Base-by-base conservation (phyloP, 805 yeast species). In the Schwanniomyces sp. region DNA sequence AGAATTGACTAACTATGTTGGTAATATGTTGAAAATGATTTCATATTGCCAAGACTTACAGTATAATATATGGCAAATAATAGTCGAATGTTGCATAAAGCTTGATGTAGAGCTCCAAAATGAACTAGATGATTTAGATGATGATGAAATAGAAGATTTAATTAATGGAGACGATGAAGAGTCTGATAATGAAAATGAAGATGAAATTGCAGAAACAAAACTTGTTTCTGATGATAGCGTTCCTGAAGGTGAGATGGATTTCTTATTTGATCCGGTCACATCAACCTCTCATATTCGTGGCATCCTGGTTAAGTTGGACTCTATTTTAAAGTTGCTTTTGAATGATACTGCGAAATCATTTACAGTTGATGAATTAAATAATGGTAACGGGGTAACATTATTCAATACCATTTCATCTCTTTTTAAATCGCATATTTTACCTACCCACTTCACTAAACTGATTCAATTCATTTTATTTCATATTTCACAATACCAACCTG, bases 101-200 rank as follows among this genome's bases (percentile, higher is more conserved):
- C 74, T 94, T 41, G 99, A 92, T 66, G 97, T 91, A 5, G 98
- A 91, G 64, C 74, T 91, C 48, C 96, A 90, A 59, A 90, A 88
- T 60, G 94, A 87, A 56, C 69, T 89, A 48, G 96, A 91, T 57
- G 96, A 88, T 54, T 69, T 86, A 47, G 96, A 88, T 61, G 94
- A 88, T 53, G 78, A 72, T 30, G 72, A 69, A 47, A 86, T 81
- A 46, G 82, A 84, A 40, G 85, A 79, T 25, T 64, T 72, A 32
- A 69, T 72, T 16, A 68, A 69, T 48, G 75, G 72, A 4, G 66
- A 59, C 10, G 79, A 80, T 10, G 84, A 79, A 7, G 82, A 76
- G 8, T 69, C 61, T 9, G 81, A 70, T 7, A 75, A 66, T 2
- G 68, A 59, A 9, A 61, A 52, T 14, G 32, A 40, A 17, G 37